These are phyloP conservation scores for Spathaspora girioi DNA, from an alignment of 805 yeast genomes.

Conservation along the genomic window DNA sequence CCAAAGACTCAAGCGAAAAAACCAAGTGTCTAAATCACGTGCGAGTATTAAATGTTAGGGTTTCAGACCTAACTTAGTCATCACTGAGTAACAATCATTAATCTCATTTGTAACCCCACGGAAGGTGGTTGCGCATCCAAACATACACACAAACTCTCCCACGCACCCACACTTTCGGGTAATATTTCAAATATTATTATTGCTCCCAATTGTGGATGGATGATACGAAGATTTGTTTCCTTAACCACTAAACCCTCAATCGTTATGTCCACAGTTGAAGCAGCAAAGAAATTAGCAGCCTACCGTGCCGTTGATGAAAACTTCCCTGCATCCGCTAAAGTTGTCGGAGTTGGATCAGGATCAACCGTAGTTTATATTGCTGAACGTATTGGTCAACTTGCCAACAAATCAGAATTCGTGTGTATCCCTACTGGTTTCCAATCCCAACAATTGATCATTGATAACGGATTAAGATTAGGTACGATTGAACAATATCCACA, in stretches of 20 bases:
- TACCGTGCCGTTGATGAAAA: conserved; percentile 89
- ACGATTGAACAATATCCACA: conserved; percentile 78
- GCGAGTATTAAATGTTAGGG: not conserved
- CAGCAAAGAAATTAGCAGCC: conserved; percentile 88
- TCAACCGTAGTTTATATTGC: conserved; percentile 97
- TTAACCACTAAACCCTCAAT: not conserved
- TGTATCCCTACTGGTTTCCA: conserved; percentile 98
- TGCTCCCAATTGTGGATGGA: not conserved
- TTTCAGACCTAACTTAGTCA: not conserved
- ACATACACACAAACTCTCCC: not conserved
- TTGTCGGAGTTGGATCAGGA: conserved; percentile 94
- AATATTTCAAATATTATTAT: not conserved
- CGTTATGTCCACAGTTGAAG: conserved; percentile 47
- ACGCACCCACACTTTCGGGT: not conserved
- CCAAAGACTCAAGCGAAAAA: not conserved
- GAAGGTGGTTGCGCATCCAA: conserved; percentile 1
- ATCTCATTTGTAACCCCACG: not conserved
- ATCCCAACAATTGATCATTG: conserved; percentile 78
- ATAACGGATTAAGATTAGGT: conserved; percentile 75
- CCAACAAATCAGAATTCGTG: conserved; percentile 50
- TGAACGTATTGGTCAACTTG: conserved; percentile 78
- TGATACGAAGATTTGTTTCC: not conserved
- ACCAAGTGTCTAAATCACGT: not conserved
- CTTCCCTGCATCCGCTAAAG: conserved; percentile 61
- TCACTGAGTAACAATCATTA: not conserved